Conservation (phyloP, 2,329 filamentous ascomycete species). For the Talaromyces sp. region DNA sequence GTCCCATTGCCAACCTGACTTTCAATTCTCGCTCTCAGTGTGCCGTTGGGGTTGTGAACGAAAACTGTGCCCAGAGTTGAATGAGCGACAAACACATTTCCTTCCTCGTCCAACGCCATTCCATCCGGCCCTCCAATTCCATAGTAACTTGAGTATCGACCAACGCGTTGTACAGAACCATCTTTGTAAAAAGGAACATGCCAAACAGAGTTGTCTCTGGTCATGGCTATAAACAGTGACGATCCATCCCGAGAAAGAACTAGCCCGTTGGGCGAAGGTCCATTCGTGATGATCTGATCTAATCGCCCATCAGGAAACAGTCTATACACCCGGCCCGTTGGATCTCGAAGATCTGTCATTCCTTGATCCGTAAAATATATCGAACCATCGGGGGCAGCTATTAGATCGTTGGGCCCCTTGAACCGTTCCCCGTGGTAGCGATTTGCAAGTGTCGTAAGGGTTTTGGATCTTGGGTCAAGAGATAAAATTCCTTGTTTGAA, state of each 20-base stretch:
- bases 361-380: not conserved
- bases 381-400: not conserved
- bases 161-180: constrained; percentile 43
- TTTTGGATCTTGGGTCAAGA: not conserved
- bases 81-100: constrained; percentile 41
- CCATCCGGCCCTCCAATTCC: constrained; percentile 47
- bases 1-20: constrained; percentile 33
- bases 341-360: not conserved
- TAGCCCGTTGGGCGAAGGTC: not conserved
- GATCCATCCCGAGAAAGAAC: not conserved
- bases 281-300: not conserved
- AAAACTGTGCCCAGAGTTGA: constrained; percentile 42
- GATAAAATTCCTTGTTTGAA: constrained; percentile 42
- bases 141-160: constrained; percentile 47
- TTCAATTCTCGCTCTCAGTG: constrained; percentile 43
- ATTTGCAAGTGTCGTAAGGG: not conserved
- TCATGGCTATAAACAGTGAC: not conserved
- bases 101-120: constrained; percentile 44
- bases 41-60: constrained; percentile 41
- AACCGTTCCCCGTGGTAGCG: not conserved
- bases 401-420: not conserved
- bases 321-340: not conserved
- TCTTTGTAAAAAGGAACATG: constrained; percentile 29
- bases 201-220: not conserved
- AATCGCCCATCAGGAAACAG: not conserved